Evolutionary conservation across 257 asterid genomes (phyloP).

Genomic region (Solanum sejunctum): DNA sequence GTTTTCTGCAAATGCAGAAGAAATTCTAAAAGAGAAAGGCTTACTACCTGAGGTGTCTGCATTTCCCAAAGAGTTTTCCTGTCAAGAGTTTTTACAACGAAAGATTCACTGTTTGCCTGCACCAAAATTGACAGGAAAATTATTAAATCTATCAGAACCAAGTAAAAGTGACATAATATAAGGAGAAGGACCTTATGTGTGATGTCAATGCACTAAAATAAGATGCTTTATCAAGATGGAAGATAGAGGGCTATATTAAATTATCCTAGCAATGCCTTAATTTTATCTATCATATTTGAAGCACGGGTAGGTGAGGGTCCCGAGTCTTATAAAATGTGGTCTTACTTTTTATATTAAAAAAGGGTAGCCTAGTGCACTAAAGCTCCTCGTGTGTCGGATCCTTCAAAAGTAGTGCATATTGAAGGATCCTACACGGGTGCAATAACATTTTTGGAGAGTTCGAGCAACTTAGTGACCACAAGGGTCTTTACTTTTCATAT

Average conservation of each 20-base stretch:
- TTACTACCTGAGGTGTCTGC: constrained; percentile 95
- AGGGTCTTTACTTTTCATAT: neutral
- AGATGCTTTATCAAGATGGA: neutral
- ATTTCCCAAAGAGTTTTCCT: constrained; percentile 95
- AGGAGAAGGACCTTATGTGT: neutral
- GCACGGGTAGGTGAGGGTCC: neutral
- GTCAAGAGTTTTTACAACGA: constrained; percentile 80
- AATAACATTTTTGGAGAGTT: too few relatives aligned
- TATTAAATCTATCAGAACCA: neutral
- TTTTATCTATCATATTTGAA: neutral
- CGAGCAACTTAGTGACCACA: too few relatives aligned
- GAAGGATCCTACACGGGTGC: too few relatives aligned
- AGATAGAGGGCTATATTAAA: neutral
- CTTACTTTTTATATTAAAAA: neutral
- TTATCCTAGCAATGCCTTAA: neutral
- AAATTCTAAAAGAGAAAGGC: neutral
- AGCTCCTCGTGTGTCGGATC: too few relatives aligned
- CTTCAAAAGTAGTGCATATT: too few relatives aligned
- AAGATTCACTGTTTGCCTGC: constrained; percentile 77
- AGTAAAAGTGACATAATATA: neutral
- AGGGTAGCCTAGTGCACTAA: too few relatives aligned
- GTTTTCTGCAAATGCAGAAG: neutral
- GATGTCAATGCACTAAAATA: neutral
- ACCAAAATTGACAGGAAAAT: neutral
- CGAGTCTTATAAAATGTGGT: neutral